These are phyloP conservation scores for Spathaspora sp. DNA, from an alignment of 1,139 yeast species.

Conservation along the genomic window DNA sequence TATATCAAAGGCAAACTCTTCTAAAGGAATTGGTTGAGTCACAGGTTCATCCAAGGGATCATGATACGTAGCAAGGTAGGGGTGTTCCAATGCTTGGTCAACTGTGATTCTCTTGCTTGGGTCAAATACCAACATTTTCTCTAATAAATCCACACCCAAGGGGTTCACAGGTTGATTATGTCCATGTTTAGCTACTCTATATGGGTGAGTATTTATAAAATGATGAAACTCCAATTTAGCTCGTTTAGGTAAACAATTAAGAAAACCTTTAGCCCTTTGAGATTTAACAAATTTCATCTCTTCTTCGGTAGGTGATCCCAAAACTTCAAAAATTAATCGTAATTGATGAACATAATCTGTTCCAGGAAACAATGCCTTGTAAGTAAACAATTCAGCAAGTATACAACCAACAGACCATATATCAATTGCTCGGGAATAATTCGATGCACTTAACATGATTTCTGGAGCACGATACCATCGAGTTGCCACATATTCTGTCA, in stretches of 20 bases:
- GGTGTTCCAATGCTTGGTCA: constrained; percentile 78
- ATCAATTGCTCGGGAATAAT: constrained; percentile 93
- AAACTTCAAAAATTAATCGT: constrained; percentile 78
- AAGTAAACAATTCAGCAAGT: constrained; percentile 85
- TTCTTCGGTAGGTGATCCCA: constrained; percentile 87
- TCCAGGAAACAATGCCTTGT: constrained; percentile 91
- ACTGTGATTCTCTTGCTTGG: constrained; percentile 79
- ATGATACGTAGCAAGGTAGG: constrained; percentile 77
- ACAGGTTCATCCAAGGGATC: constrained; percentile 83
- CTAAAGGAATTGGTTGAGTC: constrained; percentile 69
- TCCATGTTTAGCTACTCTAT: constrained; percentile 17
- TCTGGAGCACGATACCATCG: constrained; percentile 98
- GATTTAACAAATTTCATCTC: constrained; percentile 80
- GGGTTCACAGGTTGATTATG: constrained; percentile 48
- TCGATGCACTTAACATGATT: constrained; percentile 84
- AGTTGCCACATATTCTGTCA: constrained; percentile 98
- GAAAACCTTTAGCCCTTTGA: constrained; percentile 83
- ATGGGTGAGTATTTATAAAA: constrained; percentile 21
- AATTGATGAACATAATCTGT: constrained; percentile 91
- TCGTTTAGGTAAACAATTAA: constrained; percentile 61
- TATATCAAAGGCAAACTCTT: constrained; percentile 81
- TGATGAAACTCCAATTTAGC: constrained; percentile 12
- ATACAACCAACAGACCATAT: constrained; percentile 98
- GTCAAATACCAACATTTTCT: constrained; percentile 73
- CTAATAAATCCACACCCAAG: constrained; percentile 73